Base-by-base conservation (phyloP, 129 eudicot species). In the Artemisia annua region DNA sequence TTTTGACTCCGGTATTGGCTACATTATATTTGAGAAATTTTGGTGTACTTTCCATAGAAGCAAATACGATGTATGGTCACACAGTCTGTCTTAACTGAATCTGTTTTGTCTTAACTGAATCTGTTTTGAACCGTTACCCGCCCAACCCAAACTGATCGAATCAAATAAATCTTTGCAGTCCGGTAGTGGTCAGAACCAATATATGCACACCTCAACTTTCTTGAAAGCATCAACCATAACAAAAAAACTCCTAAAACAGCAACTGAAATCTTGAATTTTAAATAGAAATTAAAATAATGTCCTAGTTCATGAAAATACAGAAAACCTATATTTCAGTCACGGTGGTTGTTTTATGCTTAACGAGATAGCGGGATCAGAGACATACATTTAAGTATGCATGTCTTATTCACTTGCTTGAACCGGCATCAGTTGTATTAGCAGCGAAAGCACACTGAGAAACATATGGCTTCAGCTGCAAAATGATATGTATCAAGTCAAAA, bases 401-500 rank as follows among this genome's bases (percentile, higher is more conserved):
- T 55, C 44, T 53, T 13, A 26, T 44, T 63, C 77, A 71, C 44
- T 78, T 71, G 24, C 72, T 15, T 46, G 79, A 74, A 54, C 77
- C 51, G 71, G 67, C 66, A 63, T 71, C 77, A 0, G 77, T 56
- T 64, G 82, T 55, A 59, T 17, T 76, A 14, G 77, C 69, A 67
- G 59, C 59, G 22, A 48, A 4, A 16, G 69, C 77, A 19, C 82
- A 78, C 53, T 78, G 82, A 11, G 82, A 70, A 70, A 78, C 82
- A 78, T 78, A 78, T 7, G 82, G 72, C 14, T 78, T 78, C 72
- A 78, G 67, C 77, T 78, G 82, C 82, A 78, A 24, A 28, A 50
- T 28, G 24, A 24, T 48, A 61, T 15, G 12, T 4, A 16, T 48
- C 1, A 2, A 11, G 62, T 68, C 54, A 32, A 61, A 18, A 30